These are phyloP conservation scores for Ruellia speciosa DNA, from an alignment of 305 asterid genomes.

Conservation along the genomic window DNA sequence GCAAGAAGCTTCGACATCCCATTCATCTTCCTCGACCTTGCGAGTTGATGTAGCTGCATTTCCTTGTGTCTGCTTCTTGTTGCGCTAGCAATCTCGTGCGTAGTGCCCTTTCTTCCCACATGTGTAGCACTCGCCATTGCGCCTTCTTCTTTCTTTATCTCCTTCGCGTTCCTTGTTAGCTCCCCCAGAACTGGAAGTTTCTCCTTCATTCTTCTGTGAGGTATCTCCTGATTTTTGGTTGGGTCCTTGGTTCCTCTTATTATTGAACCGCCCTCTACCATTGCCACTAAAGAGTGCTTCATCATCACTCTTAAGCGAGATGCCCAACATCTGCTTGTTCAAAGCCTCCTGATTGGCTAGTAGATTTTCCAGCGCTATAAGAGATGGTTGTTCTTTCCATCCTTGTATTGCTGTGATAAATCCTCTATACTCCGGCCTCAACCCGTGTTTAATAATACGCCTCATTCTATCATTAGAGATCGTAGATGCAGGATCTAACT, in stretches of 20 bases:
- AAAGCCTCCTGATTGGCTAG: not conserved
- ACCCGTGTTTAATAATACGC: conserved; percentile 7
- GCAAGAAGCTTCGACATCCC: conserved; percentile 3
- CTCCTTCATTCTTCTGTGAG: too few species aligned
- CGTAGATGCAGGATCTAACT: not conserved
- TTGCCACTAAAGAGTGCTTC: not conserved
- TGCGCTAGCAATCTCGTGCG: conserved; percentile 14
- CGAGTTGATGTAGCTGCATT: too few species aligned
- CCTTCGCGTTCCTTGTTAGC: too few species aligned
- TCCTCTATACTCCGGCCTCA: conserved; percentile 8
- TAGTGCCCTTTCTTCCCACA: conserved; percentile 16
- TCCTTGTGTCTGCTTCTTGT: too few species aligned
- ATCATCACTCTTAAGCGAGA: not conserved
- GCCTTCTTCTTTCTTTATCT: not conserved
- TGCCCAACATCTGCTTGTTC: not conserved
- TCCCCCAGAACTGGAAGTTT: too few species aligned
- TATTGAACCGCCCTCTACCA: too few species aligned
- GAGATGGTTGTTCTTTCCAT: conserved; percentile 4
- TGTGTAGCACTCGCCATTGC: not conserved
- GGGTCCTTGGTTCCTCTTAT: not conserved
- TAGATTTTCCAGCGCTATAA: conserved; percentile 4
- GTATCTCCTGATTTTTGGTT: too few species aligned
- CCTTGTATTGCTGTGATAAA: conserved; percentile 5
- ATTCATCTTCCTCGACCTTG: not conserved
- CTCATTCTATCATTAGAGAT: conserved; percentile 3